Evolutionary conservation across 2,329 filamentous ascomycete species (phyloP).

Genomic region (Karstenula rhodostoma): DNA sequence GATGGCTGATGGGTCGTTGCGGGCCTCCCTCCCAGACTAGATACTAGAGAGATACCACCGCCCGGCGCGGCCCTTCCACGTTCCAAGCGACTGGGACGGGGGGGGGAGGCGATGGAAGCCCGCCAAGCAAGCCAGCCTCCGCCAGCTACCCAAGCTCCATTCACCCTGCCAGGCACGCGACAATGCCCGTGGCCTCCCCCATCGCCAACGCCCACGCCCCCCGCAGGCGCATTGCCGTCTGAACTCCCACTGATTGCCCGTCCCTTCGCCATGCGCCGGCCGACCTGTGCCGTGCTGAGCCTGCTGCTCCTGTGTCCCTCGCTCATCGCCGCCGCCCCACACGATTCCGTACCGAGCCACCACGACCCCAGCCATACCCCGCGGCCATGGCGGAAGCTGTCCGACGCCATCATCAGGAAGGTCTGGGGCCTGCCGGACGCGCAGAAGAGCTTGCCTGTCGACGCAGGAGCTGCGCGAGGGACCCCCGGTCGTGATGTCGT

Average conservation of each 20-base stretch:
- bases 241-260: background rate
- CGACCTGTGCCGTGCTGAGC: slow-evolving; percentile 34
- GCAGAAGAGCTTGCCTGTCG: slow-evolving; percentile 22
- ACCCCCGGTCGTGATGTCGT: slow-evolving; percentile 33
- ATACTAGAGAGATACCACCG: too few species aligned
- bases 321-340: slow-evolving; percentile 42
- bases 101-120: too few species aligned
- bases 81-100: background rate
- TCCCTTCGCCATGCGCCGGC: slow-evolving; percentile 38
- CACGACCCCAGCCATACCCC: slow-evolving; percentile 24
- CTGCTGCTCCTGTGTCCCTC: slow-evolving; percentile 43
- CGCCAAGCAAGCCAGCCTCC: background rate
- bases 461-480: slow-evolving; percentile 3
- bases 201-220: background rate
- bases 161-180: background rate
- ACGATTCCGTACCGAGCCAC: slow-evolving; percentile 28
- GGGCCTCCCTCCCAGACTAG: background rate
- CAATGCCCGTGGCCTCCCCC: background rate
- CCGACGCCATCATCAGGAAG: slow-evolving; percentile 44
- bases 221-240: slow-evolving; percentile 8
- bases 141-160: background rate
- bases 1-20: slow-evolving; percentile 8
- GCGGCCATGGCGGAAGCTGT: slow-evolving; percentile 48
- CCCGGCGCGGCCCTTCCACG: background rate
- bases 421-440: slow-evolving; percentile 40